Conservation (phyloP, 805 yeast species). For the Kodamaea leandrae region DNA sequence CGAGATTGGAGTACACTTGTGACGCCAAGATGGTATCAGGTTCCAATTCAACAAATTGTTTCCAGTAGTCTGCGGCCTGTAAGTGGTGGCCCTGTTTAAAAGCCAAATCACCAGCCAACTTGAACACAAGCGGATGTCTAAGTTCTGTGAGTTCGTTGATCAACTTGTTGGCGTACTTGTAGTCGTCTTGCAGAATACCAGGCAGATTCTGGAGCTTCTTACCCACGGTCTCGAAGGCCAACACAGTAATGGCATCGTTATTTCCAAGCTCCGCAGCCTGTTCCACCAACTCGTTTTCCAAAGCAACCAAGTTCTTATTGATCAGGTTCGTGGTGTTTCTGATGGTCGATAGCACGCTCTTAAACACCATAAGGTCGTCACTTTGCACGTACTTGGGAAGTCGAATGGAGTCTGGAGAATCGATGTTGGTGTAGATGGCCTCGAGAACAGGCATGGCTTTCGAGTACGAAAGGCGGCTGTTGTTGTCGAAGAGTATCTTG, state of each 20-base stretch:
- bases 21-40: conserved; percentile 57
- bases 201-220: conserved; percentile 25
- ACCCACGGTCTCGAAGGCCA: conserved; percentile 63
- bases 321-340: conserved; percentile 59
- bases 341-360: conserved; percentile 60
- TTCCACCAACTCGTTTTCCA: conserved; percentile 76
- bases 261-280: conserved; percentile 81
- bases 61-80: conserved; percentile 61
- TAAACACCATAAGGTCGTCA: conserved; percentile 64
- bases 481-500: conserved; percentile 62
- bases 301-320: conserved; percentile 51
- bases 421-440: conserved; percentile 48
- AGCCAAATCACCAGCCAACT: conserved; percentile 76
- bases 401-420: conserved; percentile 32
- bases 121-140: conserved; percentile 72
- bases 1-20: conserved; percentile 69
- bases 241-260: conserved; percentile 71
- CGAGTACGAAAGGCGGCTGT: conserved; percentile 52
- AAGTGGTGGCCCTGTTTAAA: conserved; percentile 44
- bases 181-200: conserved; percentile 48
- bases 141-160: conserved; percentile 54
- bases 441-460: conserved; percentile 55
- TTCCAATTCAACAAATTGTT: conserved; percentile 55
- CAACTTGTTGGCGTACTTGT: conserved; percentile 57
- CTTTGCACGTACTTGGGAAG: conserved; percentile 51